Evolutionary conservation across 148 eudicot genomes (phyloP).

Genomic region (Rhododendron ferrugineum): DNA sequence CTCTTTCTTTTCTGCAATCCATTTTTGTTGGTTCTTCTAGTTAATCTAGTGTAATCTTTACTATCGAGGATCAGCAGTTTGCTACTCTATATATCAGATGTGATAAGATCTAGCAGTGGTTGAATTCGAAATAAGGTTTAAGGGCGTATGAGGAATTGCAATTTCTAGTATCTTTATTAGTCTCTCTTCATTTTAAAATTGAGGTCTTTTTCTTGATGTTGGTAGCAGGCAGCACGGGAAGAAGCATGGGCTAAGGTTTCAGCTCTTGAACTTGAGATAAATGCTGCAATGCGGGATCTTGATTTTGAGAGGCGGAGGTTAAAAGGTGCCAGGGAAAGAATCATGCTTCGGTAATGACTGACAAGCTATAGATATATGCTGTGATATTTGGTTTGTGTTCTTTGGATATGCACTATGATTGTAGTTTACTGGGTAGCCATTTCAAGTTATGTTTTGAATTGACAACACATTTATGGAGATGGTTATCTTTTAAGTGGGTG

Average conservation of each 20-base stretch:
- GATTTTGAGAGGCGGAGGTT: conserved; percentile 82
- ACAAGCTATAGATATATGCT: background rate
- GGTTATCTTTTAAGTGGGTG: background rate
- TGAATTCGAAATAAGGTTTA: background rate
- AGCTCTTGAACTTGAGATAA: conserved; percentile 86
- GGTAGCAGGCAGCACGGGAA: conserved; percentile 99
- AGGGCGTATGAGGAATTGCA: background rate
- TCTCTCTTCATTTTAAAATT: conserved; percentile 18
- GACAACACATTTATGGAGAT: background rate
- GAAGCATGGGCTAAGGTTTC: conserved; percentile 99
- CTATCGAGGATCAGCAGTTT: background rate
- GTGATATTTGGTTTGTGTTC: background rate
- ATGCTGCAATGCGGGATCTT: conserved; percentile 88
- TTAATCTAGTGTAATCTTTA: background rate
- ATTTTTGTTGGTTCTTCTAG: background rate
- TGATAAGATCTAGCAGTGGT: background rate
- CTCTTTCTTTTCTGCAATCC: background rate
- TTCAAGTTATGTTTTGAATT: background rate
- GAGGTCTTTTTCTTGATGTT: conserved; percentile 38
- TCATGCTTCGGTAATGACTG: conserved; percentile 79
- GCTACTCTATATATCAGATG: background rate
- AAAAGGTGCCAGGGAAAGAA: conserved; percentile 82
- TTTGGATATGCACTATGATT: background rate
- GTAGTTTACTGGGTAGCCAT: background rate
- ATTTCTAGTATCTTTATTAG: background rate